Percentiles rank a stretch among this genome's conserved stretches.
Evolutionary conservation across 768 basidiomycete genomes (phyloP).

Genomic region (Mycena chlorophos): DNA sequence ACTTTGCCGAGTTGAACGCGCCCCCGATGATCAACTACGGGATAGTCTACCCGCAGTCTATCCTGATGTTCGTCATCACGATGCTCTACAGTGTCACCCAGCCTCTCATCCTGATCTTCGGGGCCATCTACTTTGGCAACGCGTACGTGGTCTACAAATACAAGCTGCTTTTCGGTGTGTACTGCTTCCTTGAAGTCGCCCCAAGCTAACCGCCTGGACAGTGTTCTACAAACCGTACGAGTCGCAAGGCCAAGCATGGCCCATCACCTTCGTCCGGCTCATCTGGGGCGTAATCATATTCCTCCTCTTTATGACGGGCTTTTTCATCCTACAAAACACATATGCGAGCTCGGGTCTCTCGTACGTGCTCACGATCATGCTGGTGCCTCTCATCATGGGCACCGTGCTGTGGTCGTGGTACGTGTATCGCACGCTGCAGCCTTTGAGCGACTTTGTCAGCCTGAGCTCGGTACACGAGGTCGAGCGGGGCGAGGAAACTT

Average conservation of each 20-base stretch:
- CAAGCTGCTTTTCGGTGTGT: conserved; percentile 89
- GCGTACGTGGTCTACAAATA: conserved; percentile 98
- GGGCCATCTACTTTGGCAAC: conserved; percentile 94
- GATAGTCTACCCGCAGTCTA: conserved; percentile 93
- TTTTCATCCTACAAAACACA: conserved; percentile 68
- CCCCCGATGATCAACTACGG: conserved; percentile 99
- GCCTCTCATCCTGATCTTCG: conserved; percentile 92
- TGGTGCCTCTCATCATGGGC: conserved; percentile 73
- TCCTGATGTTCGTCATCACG: conserved; percentile 93
- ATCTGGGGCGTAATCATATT: conserved; percentile 93
- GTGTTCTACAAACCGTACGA: conserved; percentile 99
- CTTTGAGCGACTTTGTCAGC: conserved; percentile 80
- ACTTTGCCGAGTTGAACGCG: conserved; percentile 94
- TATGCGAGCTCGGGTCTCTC: conserved; percentile 30
- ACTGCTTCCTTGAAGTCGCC: not conserved
- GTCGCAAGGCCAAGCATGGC: conserved; percentile 97
- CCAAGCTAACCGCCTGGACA: conserved; percentile 30
- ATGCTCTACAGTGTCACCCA: conserved; percentile 95
- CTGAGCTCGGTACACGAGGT: conserved; percentile 88
- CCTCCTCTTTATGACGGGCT: conserved; percentile 94
- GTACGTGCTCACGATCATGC: conserved; percentile 24
- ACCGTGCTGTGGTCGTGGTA: conserved; percentile 84
- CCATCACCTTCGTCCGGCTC: conserved; percentile 88
- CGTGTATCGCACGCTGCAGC: conserved; percentile 63
- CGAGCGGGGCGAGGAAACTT: conserved; percentile 83